Conservation (phyloP, 768 basidiomycete species). For the Suillus americanus region DNA sequence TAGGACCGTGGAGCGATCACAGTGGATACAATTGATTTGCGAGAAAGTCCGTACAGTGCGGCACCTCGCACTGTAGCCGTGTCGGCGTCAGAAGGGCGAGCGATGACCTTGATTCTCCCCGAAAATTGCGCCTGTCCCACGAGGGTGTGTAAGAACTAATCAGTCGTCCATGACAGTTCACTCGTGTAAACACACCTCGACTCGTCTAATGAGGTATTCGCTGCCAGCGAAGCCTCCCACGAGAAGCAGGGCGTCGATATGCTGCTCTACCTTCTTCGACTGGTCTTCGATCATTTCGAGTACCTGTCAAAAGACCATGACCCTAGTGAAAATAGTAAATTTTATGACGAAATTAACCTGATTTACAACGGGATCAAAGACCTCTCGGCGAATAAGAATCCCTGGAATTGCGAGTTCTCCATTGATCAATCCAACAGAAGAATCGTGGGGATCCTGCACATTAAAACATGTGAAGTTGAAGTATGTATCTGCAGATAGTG, state of each 20-base stretch:
- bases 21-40: conserved; percentile 73
- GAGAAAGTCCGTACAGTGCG: conserved; percentile 83
- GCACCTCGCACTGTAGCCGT: conserved; percentile 87
- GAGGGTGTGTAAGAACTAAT: conserved; percentile 8
- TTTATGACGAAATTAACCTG: conserved; percentile 47
- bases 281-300: conserved; percentile 79
- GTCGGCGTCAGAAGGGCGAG: conserved; percentile 82
- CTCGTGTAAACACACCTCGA: conserved; percentile 53
- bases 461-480: conserved; percentile 94
- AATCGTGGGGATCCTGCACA: conserved; percentile 78
- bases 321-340: conserved; percentile 6
- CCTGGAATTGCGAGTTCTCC: conserved; percentile 86
- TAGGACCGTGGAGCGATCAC: conserved; percentile 83
- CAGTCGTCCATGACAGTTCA: conserved; percentile 11
- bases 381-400: conserved; percentile 72
- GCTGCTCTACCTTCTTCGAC: conserved; percentile 61
- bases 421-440: conserved; percentile 74
- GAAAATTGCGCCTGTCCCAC: conserved; percentile 62
- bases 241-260: conserved; percentile 80
- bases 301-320: conserved; percentile 46
- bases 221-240: conserved; percentile 90
- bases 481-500: conserved; percentile 55
- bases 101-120: conserved; percentile 68
- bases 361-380: conserved; percentile 85
- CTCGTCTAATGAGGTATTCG: conserved; percentile 78